A percentile compares a stretch with the other conserved stretches of the same genome.
Evolutionary conservation across 805 yeast species (phyloP).

Genomic region (Hanseniaspora pseudoguilliermondii): DNA sequence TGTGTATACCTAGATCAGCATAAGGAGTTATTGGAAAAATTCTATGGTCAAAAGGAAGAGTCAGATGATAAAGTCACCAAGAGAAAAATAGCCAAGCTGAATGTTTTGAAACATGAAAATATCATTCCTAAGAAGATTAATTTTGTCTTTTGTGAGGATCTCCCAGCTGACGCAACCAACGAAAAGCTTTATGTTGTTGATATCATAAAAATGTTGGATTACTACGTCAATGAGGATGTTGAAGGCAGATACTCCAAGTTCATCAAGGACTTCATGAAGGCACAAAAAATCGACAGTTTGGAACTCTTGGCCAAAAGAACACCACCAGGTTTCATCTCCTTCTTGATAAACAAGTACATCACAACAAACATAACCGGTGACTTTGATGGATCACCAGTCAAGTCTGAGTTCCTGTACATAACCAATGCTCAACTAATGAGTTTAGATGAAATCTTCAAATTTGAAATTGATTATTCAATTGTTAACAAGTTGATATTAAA

Average conservation of each 20-base stretch:
- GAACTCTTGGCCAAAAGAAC: conserved; percentile 16
- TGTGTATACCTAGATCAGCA: conserved; percentile 8
- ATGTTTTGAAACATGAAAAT: not conserved
- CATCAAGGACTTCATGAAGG: conserved; percentile 32
- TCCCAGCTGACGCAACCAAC: conserved; percentile 13
- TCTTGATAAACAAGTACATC: conserved; percentile 26
- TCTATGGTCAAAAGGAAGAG: not conserved
- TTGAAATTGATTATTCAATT: conserved; percentile 56
- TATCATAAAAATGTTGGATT: conserved; percentile 40
- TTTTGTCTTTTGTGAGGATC: not conserved
- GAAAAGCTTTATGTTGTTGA: conserved; percentile 30
- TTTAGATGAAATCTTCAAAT: conserved; percentile 55
- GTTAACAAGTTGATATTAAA: conserved; percentile 26
- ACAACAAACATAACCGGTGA: conserved; percentile 13
- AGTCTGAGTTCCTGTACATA: conserved; percentile 36
- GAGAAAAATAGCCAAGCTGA: conserved; percentile 2
- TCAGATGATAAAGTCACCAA: not conserved
- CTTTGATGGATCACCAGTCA: conserved; percentile 18
- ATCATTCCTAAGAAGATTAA: conserved; percentile 1
- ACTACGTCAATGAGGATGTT: conserved; percentile 33
- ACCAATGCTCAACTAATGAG: conserved; percentile 3
- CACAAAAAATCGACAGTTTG: conserved; percentile 21
- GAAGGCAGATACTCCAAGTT: conserved; percentile 40
- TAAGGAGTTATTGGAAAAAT: not conserved
- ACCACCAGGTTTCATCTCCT: conserved; percentile 29